These are phyloP conservation scores for Suillus subluteus DNA, from an alignment of 768 basidiomycete genomes.

Conservation along the genomic window DNA sequence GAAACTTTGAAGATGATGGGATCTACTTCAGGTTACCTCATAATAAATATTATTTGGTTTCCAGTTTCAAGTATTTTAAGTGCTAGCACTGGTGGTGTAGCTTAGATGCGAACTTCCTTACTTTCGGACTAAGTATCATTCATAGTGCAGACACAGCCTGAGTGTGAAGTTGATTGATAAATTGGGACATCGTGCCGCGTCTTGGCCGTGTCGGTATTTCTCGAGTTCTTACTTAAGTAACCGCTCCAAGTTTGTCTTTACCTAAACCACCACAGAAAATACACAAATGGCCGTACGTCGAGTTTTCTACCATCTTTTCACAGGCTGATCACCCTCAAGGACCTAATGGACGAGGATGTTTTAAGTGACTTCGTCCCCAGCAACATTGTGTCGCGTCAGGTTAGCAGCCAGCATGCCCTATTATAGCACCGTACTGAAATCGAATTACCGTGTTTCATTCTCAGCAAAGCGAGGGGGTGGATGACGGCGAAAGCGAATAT, in stretches of 20 bases:
- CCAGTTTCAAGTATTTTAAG: too few relatives aligned
- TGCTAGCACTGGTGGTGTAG: not conserved
- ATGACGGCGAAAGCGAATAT: conserved; percentile 74
- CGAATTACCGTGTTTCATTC: conserved; percentile 31
- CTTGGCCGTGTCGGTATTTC: not conserved
- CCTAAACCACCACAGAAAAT: conserved; percentile 21
- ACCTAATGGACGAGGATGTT: conserved; percentile 67
- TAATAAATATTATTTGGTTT: not conserved
- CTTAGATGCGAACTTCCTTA: not conserved
- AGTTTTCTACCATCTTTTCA: not conserved
- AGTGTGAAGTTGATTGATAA: not conserved
- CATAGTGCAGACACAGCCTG: not conserved
- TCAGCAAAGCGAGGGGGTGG: conserved; percentile 67
- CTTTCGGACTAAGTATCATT: not conserved
- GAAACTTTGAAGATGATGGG: not conserved
- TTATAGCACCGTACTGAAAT: conserved; percentile 14
- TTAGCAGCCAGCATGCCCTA: conserved; percentile 34
- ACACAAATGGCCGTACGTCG: conserved; percentile 27
- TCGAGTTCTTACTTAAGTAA: not conserved
- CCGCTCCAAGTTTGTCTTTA: not conserved
- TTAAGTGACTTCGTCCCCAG: conserved; percentile 90
- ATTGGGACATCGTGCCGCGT: not conserved
- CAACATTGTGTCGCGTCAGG: conserved; percentile 90
- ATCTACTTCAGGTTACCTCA: not conserved
- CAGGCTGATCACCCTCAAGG: conserved; percentile 15